A percentile compares a stretch with the other conserved stretches of the same genome.
Evolutionary conservation across 2,329 filamentous ascomycete species (phyloP).

Genomic region (Neopestalotiopsis sp.): DNA sequence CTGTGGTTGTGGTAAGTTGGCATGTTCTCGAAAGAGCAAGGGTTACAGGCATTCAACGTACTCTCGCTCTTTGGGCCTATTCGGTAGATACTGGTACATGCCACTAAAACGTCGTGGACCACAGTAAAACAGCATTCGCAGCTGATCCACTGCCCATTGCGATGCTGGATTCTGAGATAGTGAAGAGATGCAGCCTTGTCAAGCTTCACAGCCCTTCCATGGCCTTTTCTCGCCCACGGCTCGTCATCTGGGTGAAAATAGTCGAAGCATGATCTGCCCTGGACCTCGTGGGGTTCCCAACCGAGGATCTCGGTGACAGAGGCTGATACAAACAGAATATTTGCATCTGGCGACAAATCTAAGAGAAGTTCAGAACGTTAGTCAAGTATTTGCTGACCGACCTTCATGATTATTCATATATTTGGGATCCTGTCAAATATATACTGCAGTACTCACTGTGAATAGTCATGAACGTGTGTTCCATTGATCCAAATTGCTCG

Average conservation of each 20-base stretch:
- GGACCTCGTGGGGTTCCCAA: constrained; percentile 77
- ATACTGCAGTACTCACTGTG: constrained; percentile 67
- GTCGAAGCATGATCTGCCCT: constrained; percentile 79
- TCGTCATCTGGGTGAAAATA: constrained; percentile 87
- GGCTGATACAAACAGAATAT: constrained; percentile 82
- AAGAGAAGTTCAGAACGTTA: constrained; percentile 22
- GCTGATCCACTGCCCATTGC: constrained; percentile 73
- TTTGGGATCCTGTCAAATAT: not conserved
- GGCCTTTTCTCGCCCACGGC: constrained; percentile 73
- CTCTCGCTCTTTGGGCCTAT: constrained; percentile 73
- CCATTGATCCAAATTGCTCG: constrained; percentile 57
- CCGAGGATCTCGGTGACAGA: constrained; percentile 77
- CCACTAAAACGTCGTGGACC: constrained; percentile 86
- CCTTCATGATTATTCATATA: too few species aligned
- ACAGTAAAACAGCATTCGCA: constrained; percentile 92
- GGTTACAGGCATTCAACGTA: constrained; percentile 52
- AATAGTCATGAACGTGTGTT: constrained; percentile 90
- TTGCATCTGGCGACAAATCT: constrained; percentile 79
- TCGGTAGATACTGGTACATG: constrained; percentile 80
- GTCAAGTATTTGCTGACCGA: not conserved
- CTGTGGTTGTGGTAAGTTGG: constrained; percentile 48
- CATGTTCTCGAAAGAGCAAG: constrained; percentile 10
- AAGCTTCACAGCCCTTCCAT: constrained; percentile 74
- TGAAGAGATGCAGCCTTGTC: constrained; percentile 87
- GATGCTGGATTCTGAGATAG: constrained; percentile 75